Evolutionary conservation across 169 alveolate genomes (phyloP).

Genomic region (Eimeria sp.): DNA sequence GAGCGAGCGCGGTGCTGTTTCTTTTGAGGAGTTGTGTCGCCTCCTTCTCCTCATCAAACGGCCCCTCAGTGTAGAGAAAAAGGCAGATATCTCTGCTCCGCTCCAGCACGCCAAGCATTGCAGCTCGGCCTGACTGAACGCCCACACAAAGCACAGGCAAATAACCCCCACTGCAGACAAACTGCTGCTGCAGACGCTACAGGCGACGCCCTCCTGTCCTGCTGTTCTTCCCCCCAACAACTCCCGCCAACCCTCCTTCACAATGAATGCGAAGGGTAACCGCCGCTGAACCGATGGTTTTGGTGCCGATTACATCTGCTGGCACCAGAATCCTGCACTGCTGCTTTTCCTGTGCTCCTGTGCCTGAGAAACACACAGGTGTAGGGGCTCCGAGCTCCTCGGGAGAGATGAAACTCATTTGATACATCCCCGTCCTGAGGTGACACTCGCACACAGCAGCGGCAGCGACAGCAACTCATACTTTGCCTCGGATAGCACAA

Average conservation of each 20-base stretch:
- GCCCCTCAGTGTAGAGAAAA: slow-evolving; percentile 56
- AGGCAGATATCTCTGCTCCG: slow-evolving; percentile 80
- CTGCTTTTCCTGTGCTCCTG: not conserved
- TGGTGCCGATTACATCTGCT: not conserved
- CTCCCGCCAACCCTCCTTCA: not conserved
- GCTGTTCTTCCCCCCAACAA: not conserved
- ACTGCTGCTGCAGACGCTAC: not conserved
- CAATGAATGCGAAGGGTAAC: not conserved
- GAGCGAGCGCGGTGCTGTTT: slow-evolving; percentile 68
- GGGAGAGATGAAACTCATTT: slow-evolving; percentile 31
- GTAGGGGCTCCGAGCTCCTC: slow-evolving; percentile 57
- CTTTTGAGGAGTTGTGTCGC: slow-evolving; percentile 66
- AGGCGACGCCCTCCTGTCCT: slow-evolving; percentile 1
- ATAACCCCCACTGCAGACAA: not conserved
- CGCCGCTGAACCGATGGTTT: not conserved
- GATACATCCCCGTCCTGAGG: slow-evolving; percentile 55
- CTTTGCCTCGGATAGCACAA: too few relatives aligned
- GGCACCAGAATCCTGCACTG: not conserved
- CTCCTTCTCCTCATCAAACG: slow-evolving; percentile 79
- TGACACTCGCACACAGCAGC: slow-evolving; percentile 47
- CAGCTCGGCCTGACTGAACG: slow-evolving; percentile 75
- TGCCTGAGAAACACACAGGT: slow-evolving; percentile 6
- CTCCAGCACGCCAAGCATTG: slow-evolving; percentile 63
- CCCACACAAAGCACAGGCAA: slow-evolving; percentile 44
- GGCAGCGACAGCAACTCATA: not conserved